Percentiles rank a stretch among this genome's conserved stretches.
Conservation (phyloP, 768 basidiomycete species). For the Xerocomellus dryophilus region DNA sequence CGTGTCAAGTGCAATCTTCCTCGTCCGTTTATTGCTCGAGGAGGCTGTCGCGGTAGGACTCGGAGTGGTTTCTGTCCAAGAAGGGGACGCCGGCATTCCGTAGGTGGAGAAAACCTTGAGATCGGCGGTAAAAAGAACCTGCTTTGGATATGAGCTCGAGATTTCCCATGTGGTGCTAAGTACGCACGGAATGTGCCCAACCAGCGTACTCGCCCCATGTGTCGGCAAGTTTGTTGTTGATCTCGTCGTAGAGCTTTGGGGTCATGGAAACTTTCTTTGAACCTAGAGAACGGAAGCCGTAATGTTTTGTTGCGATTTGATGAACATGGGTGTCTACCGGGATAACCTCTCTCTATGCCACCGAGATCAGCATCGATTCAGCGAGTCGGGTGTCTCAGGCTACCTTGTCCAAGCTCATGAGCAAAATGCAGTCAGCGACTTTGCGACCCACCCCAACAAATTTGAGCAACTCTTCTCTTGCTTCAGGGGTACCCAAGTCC, state of each 20-base stretch:
- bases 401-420: slow-evolving; percentile 93
- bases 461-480: slow-evolving; percentile 72
- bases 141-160: neutral
- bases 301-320: slow-evolving; percentile 81
- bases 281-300: slow-evolving; percentile 54
- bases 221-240: slow-evolving; percentile 54
- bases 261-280: slow-evolving; percentile 61
- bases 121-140: slow-evolving; percentile 78
- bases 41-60: slow-evolving; percentile 29
- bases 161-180: neutral
- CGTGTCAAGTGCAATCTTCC: slow-evolving; percentile 8
- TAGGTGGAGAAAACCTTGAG: slow-evolving; percentile 64
- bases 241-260: slow-evolving; percentile 70
- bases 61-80: slow-evolving; percentile 8
- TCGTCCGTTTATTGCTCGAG: slow-evolving; percentile 35
- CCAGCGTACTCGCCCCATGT: slow-evolving; percentile 87
- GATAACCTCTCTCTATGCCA: slow-evolving; percentile 70
- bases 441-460: slow-evolving; percentile 93
- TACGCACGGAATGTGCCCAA: slow-evolving; percentile 81
- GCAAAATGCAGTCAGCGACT: slow-evolving; percentile 90
- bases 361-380: slow-evolving; percentile 3
- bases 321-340: slow-evolving; percentile 96
- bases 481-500: slow-evolving; percentile 46
- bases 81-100: slow-evolving; percentile 38
- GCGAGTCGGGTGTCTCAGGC: slow-evolving; percentile 3